Evolutionary conservation across 306 rosid genomes (phyloP).

Genomic region (Vigna unguiculata): DNA sequence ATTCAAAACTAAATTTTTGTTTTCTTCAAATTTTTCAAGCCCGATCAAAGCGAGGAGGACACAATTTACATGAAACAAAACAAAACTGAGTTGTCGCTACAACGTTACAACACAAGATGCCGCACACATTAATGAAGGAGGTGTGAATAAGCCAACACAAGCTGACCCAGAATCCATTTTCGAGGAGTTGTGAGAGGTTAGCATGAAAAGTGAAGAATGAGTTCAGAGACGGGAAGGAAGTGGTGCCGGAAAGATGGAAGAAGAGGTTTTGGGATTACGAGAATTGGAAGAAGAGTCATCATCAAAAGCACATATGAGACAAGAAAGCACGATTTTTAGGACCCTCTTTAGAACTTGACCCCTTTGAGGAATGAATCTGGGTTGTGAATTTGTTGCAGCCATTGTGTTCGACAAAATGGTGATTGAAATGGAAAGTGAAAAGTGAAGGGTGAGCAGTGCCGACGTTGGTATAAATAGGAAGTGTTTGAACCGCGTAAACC

Average conservation of each 20-base stretch:
- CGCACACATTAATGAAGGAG: constrained; percentile 13
- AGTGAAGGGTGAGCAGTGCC: constrained; percentile 34
- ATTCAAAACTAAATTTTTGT: neutral
- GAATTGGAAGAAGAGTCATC: neutral
- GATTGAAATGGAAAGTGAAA: neutral
- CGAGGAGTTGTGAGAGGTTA: neutral
- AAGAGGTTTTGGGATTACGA: neutral
- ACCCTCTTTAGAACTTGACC: constrained; percentile 43
- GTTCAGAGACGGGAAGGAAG: neutral
- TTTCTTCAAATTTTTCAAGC: neutral
- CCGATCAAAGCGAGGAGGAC: neutral
- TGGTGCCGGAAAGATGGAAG: constrained; percentile 21
- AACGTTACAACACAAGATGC: neutral
- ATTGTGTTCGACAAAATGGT: neutral
- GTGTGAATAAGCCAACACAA: neutral
- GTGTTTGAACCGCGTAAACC: constrained; percentile 38
- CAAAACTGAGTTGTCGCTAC: neutral
- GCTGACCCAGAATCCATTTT: neutral
- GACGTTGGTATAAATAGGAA: constrained; percentile 25
- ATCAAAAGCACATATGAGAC: neutral
- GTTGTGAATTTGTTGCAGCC: constrained; percentile 12
- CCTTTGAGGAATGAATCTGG: constrained; percentile 41
- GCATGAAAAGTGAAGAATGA: too few species aligned
- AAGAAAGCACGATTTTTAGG: constrained; percentile 31
- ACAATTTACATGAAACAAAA: neutral